Conservation (phyloP, 306 rosid genomes). For the Prunus salicina region DNA sequence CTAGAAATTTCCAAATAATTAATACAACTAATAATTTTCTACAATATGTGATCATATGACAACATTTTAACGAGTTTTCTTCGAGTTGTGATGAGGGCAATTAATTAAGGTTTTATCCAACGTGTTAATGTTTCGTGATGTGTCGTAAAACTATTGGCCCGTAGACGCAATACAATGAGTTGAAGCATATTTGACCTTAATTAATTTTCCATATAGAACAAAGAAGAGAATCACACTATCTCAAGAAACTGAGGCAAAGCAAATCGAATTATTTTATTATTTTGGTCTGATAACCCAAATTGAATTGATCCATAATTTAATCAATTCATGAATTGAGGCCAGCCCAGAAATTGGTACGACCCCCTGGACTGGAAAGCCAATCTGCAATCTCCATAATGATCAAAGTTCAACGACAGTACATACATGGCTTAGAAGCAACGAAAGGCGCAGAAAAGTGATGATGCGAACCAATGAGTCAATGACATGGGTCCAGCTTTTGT, state of each 20-base stretch:
- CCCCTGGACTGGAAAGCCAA: background rate
- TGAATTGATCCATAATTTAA: too few relatives aligned
- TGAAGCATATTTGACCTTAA: background rate
- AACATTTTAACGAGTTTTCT: too few relatives aligned
- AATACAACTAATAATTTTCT: too few relatives aligned
- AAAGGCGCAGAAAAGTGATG: slow-evolving; percentile 38
- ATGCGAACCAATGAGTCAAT: slow-evolving; percentile 12
- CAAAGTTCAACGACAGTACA: slow-evolving; percentile 31
- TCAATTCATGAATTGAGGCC: background rate
- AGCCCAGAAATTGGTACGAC: background rate
- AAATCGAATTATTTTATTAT: too few relatives aligned
- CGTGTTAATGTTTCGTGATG: too few relatives aligned
- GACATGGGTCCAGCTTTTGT: slow-evolving; percentile 61
- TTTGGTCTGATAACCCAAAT: too few relatives aligned
- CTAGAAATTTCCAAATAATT: too few relatives aligned
- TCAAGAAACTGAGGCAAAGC: background rate
- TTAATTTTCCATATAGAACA: background rate
- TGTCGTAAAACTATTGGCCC: too few relatives aligned
- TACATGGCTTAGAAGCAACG: slow-evolving; percentile 61
- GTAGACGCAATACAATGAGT: too few relatives aligned
- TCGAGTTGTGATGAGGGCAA: too few relatives aligned
- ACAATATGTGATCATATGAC: too few relatives aligned
- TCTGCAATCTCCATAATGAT: slow-evolving; percentile 19
- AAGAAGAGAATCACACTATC: background rate
- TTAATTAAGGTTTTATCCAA: too few relatives aligned